Evolutionary conservation across 441 rosid genomes (phyloP), one percentile per base, ranked within the genome.

Genomic region (Croton setiger): DNA sequence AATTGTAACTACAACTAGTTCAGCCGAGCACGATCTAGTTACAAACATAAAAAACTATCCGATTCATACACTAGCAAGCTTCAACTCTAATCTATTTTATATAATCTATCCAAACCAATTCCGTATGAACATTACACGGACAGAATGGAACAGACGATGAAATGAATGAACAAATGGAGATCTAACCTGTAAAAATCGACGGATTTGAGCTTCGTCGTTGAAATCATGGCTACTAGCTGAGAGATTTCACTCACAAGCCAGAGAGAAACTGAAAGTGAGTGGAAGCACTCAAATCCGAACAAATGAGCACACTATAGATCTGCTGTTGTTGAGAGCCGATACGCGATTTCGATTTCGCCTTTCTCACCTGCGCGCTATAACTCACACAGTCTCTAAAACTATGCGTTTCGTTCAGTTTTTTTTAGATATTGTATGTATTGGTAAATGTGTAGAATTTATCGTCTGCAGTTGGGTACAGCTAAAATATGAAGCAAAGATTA

Each of bases 111-210:
- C 33, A 37, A 51, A 62, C 17, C 18, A 20, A 18, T 15, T 14
- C n/a, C 43, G 56, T 4, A 21, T 41, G 20, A 39, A 54, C 39
- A 67, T 23, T 53, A 14, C 31, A 6, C 27, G 61, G 9, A 45
- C 5, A 47, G 33, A 4, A 31, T n/a, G 14, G 11, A 54, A 41
- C 4, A 12, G 15, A 37, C n/a, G 39, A 21, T 14, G 27, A 23
- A 41, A 37, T 5, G 56, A 9, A 4, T 41, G 54, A 27, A 54
- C 39, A 61, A 55, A 68, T 68, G 74, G 66, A 76, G 69, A 88
- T 86, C 91, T 62, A 71, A 92, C 99, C 99, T 83, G 84, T 90
- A 92, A 78, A 95, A 96, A 79, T 96, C 97, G 67, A 96, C 90
- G 67, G 99, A 83, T 77, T 92, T 95, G 86, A 92, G 73, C 88